Percentiles rank a stretch among this genome's conserved stretches.
phyloP scores from a whole-genome alignment of 768 basidiomycete genomes.

The Lenzites betulinus region DNA sequence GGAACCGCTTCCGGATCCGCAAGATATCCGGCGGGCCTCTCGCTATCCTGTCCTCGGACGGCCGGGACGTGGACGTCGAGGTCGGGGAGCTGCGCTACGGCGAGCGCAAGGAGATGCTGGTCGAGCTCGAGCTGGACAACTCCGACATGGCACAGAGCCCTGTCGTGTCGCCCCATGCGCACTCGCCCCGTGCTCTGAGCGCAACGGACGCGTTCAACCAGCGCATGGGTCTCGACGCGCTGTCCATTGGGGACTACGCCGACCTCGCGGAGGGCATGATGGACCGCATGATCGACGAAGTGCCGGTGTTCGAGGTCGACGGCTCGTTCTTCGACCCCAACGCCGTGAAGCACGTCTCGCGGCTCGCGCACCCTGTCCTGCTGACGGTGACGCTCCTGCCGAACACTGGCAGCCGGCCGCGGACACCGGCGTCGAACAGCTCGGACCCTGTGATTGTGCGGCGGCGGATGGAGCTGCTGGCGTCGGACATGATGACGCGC shows the following conservation, averaged over 20 bases:
- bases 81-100: conserved; percentile 93
- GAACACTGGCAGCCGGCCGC: conserved; percentile 35
- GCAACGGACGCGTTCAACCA: conserved; percentile 91
- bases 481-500: conserved; percentile 96
- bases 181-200: conserved; percentile 47
- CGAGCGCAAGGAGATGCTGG: conserved; percentile 96
- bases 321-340: conserved; percentile 94
- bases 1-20: conserved; percentile 86
- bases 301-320: conserved; percentile 94
- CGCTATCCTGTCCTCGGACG: conserved; percentile 87
- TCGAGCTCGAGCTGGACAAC: conserved; percentile 93
- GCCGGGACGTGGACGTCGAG: conserved; percentile 93
- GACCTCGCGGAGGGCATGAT: conserved; percentile 90
- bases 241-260: conserved; percentile 68
- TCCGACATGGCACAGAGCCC: conserved; percentile 42
- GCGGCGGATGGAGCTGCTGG: conserved; percentile 93
- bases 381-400: conserved; percentile 92
- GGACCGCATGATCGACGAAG: conserved; percentile 97
- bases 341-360: conserved; percentile 78
- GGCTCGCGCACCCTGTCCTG: conserved; percentile 91
- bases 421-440: conserved; percentile 44
- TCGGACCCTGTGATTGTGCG: conserved; percentile 91
- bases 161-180: conserved; percentile 16
- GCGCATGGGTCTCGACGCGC: conserved; percentile 77
- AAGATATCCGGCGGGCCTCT: conserved; percentile 92